Evolutionary conservation across 2,329 filamentous ascomycete species (phyloP).

Genomic region (Pseudocercospora cruenta): DNA sequence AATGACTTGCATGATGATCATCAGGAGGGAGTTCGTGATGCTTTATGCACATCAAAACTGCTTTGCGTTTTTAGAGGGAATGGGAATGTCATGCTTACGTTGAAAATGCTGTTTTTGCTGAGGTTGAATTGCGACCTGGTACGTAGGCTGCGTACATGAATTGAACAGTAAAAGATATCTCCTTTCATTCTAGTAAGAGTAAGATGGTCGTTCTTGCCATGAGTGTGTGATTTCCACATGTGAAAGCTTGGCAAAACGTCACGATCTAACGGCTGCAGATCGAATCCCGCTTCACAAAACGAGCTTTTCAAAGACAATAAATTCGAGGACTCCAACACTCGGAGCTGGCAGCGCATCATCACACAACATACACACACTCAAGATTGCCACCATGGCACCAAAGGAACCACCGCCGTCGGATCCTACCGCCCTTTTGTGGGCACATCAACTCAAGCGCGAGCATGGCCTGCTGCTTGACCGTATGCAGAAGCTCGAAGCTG

Average conservation of each 20-base stretch:
- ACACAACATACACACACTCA: background rate
- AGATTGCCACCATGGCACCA: slow-evolving; percentile 13
- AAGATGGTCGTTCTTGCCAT: slow-evolving; percentile 1
- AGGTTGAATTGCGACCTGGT: slow-evolving; percentile 38
- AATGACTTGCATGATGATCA: slow-evolving; percentile 33
- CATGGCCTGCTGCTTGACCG: slow-evolving; percentile 41
- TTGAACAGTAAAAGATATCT: slow-evolving; percentile 20
- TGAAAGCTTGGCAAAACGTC: slow-evolving; percentile 2
- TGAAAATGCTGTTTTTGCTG: slow-evolving; percentile 36
- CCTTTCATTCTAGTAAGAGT: slow-evolving; percentile 5
- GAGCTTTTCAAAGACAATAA: background rate
- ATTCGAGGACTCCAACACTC: background rate
- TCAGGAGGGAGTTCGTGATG: slow-evolving; percentile 30
- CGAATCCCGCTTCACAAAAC: background rate
- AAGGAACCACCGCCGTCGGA: slow-evolving; percentile 24
- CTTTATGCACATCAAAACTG: slow-evolving; percentile 33
- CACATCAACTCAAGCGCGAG: slow-evolving; percentile 45
- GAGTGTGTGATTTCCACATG: background rate
- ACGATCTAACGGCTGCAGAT: background rate
- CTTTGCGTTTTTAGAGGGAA: slow-evolving; percentile 36
- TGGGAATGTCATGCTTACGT: slow-evolving; percentile 32
- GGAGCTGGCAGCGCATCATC: background rate
- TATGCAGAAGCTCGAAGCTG: slow-evolving; percentile 42
- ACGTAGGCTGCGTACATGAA: slow-evolving; percentile 35
- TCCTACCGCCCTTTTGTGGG: slow-evolving; percentile 43